These are phyloP conservation scores for Phytophthora foliorum DNA, from an alignment of 352 stramenopile species.

Conservation along the genomic window DNA sequence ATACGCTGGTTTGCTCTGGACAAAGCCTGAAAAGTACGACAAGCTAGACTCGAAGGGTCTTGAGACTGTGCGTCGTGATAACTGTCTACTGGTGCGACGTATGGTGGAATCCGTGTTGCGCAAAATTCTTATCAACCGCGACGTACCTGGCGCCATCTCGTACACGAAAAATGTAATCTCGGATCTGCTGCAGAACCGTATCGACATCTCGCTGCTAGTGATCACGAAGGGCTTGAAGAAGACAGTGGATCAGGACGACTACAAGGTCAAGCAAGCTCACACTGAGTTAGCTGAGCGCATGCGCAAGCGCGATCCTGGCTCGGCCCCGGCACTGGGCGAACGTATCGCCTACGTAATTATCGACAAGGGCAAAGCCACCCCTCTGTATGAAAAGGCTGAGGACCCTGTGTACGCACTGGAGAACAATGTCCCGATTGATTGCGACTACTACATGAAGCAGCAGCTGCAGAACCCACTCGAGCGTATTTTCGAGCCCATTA, in stretches of 20 bases:
- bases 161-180: conserved; percentile 99
- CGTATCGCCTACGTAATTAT: conserved; percentile 99
- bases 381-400: conserved; percentile 98
- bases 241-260: conserved; percentile 97
- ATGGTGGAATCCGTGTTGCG: conserved; percentile 98
- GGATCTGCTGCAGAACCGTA: conserved; percentile 99
- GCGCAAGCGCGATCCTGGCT: conserved; percentile 98
- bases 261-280: conserved; percentile 99
- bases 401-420: conserved; percentile 99
- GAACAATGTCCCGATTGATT: conserved; percentile 99
- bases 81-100: conserved; percentile 98
- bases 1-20: conserved; percentile 86
- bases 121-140: conserved; percentile 99
- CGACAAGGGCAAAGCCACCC: conserved; percentile 95
- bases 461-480: conserved; percentile 98
- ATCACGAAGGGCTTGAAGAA: conserved; percentile 99
- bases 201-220: conserved; percentile 99
- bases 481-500: conserved; percentile 99
- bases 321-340: conserved; percentile 97
- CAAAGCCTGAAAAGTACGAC: conserved; percentile 97
- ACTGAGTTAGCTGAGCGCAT: conserved; percentile 99
- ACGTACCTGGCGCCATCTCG: conserved; percentile 95
- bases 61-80: conserved; percentile 99
- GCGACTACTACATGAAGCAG: conserved; percentile 99
- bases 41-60: conserved; percentile 99